Conservation (phyloP, 192 early-diverging fungal species). For the Mortierella alpina region DNA sequence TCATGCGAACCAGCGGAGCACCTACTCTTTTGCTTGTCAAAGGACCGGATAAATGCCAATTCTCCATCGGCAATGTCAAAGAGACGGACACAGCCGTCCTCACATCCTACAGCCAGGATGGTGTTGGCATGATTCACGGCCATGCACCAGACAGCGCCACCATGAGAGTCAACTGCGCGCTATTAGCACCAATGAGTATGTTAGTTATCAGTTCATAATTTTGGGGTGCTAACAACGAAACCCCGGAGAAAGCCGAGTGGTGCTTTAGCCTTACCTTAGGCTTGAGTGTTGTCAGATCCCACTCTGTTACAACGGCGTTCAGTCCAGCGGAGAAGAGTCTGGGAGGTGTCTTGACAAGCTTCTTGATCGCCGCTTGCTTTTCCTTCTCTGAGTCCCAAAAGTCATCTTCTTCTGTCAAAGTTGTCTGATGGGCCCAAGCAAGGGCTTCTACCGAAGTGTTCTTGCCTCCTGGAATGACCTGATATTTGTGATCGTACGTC, state of each 20-base stretch:
- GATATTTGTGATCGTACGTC: neutral
- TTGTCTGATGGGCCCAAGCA: constrained; percentile 84
- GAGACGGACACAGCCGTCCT: constrained; percentile 91
- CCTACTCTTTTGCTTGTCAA: constrained; percentile 72
- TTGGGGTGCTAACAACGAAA: neutral
- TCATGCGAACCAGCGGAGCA: neutral
- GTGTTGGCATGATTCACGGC: constrained; percentile 81
- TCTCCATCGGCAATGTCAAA: constrained; percentile 84
- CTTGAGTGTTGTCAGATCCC: constrained; percentile 77
- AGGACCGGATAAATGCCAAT: constrained; percentile 73
- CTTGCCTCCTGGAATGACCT: constrained; percentile 85
- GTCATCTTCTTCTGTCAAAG: constrained; percentile 70
- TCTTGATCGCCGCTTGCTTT: constrained; percentile 62
- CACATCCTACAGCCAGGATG: constrained; percentile 88
- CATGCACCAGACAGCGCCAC: constrained; percentile 96
- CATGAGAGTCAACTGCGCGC: constrained; percentile 79
- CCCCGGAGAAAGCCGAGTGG: neutral
- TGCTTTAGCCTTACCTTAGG: constrained; percentile 60
- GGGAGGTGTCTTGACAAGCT: constrained; percentile 63
- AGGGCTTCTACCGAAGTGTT: constrained; percentile 83
- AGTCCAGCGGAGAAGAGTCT: constrained; percentile 90
- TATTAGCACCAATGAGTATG: constrained; percentile 11
- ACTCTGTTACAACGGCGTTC: constrained; percentile 88
- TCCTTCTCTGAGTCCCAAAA: constrained; percentile 76
- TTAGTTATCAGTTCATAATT: neutral